Conservation (phyloP, 176 grass and related monocot genomes). For the Hordeum marinum region DNA sequence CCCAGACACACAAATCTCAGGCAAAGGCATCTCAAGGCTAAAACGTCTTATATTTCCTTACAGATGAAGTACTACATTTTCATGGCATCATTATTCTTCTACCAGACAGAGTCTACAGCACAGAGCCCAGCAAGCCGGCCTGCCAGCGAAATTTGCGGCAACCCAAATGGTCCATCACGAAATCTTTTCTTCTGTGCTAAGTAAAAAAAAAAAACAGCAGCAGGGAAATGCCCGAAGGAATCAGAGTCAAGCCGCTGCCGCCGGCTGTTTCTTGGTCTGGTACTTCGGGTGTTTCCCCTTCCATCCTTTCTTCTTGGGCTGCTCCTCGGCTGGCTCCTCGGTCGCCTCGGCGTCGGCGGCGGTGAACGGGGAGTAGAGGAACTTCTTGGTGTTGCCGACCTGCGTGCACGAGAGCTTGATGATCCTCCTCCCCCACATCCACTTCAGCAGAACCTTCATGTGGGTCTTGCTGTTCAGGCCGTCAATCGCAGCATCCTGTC, state of each 20-base stretch:
- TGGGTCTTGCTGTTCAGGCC: conserved; percentile 14
- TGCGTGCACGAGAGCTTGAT: not conserved
- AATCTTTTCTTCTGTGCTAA: not conserved
- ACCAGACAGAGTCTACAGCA: not conserved
- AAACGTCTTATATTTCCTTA: too few species aligned
- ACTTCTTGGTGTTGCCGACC: not conserved
- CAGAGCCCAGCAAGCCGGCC: not conserved
- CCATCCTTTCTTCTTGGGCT: not conserved
- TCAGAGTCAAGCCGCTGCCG: not conserved
- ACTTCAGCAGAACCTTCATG: conserved; percentile 3
- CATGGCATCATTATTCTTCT: not conserved
- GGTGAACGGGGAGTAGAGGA: conserved; percentile 5
- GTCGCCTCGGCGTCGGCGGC: not conserved
- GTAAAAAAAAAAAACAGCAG: not conserved
- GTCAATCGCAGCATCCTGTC: not conserved
- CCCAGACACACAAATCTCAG: too few species aligned
- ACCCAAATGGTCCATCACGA: not conserved
- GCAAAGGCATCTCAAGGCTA: not conserved
- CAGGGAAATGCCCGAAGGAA: not conserved
- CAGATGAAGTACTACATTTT: not conserved
- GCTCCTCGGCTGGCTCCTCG: not conserved
- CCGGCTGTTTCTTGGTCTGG: not conserved
- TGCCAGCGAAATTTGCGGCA: not conserved
- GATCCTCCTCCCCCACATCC: conserved; percentile 3
- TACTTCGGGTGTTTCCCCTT: conserved; percentile 5